Conservation (phyloP, 2,329 filamentous ascomycete genomes). For the Cyclaneusma minus region DNA sequence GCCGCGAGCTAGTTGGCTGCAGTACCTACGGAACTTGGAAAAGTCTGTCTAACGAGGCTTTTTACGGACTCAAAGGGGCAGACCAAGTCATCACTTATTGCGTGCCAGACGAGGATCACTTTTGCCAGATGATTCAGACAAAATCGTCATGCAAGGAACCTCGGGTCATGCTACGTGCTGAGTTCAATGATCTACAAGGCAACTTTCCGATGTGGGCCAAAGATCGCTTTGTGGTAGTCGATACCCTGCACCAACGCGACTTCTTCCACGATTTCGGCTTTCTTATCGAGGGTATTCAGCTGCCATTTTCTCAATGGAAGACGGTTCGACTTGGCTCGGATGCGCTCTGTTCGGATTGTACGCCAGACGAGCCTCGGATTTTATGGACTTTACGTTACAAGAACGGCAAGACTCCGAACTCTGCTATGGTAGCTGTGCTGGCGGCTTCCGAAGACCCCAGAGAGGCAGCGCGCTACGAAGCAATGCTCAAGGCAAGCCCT, state of each 20-base stretch:
- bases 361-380: too few relatives aligned
- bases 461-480: conserved; percentile 33
- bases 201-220: conserved; percentile 5
- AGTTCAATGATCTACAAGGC: conserved; percentile 1
- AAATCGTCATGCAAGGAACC: conserved; percentile 2
- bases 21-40: too few relatives aligned
- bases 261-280: conserved; percentile 18
- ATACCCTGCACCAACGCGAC: conserved; percentile 11
- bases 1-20: too few relatives aligned
- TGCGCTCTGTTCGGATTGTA: neutral
- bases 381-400: neutral
- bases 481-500: too few relatives aligned
- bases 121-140: too few relatives aligned
- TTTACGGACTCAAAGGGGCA: too few relatives aligned
- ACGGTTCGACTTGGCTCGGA: conserved; percentile 4
- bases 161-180: conserved; percentile 1
- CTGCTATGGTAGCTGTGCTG: conserved; percentile 8
- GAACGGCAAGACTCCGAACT: neutral
- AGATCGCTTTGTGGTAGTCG: conserved; percentile 12
- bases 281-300: conserved; percentile 17
- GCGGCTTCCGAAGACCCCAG: conserved; percentile 33
- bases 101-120: too few relatives aligned
- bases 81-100: too few relatives aligned
- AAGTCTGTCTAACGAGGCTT: too few relatives aligned
- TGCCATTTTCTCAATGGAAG: conserved; percentile 7